These are phyloP conservation scores for Trametes versicolor DNA, from an alignment of 1,284 basidiomycete species.

Conservation along the genomic window DNA sequence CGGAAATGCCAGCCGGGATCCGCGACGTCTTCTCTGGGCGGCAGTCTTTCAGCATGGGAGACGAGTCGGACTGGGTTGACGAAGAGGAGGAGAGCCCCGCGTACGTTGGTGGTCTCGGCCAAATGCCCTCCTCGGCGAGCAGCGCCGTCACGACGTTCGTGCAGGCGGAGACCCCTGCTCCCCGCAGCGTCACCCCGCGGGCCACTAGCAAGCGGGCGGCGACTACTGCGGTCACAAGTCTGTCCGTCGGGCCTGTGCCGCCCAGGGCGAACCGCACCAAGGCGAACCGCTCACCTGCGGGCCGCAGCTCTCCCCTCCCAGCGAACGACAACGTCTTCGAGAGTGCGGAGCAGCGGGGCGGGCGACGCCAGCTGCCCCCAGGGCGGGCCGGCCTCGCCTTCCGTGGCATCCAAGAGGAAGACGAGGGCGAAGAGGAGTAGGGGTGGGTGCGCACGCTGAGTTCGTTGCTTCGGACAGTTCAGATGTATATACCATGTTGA, in stretches of 20 bases:
- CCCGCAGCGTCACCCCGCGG: conserved; percentile 32
- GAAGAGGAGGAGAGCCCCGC: conserved; percentile 80
- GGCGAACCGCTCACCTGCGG: conserved; percentile 63
- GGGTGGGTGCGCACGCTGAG: neutral
- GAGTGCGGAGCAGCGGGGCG: conserved; percentile 55
- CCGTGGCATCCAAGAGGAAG: conserved; percentile 78
- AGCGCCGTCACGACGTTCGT: conserved; percentile 32
- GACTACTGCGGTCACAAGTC: conserved; percentile 36
- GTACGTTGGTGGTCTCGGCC: conserved; percentile 83
- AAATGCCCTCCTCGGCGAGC: conserved; percentile 59
- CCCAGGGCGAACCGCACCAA: conserved; percentile 45
- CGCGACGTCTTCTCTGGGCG: conserved; percentile 82
- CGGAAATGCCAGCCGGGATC: conserved; percentile 59
- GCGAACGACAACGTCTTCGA: conserved; percentile 56
- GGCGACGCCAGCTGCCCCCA: conserved; percentile 70
- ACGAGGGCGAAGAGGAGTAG: conserved; percentile 74
- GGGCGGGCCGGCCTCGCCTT: conserved; percentile 71
- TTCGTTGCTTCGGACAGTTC: conserved; percentile 19
- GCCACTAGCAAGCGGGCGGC: conserved; percentile 27
- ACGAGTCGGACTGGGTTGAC: conserved; percentile 87
- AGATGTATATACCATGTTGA: conserved; percentile 24
- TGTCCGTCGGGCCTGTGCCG: conserved; percentile 34
- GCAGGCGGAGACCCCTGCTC: conserved; percentile 37
- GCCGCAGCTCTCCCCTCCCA: conserved; percentile 65
- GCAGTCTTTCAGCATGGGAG: conserved; percentile 66